Evolutionary conservation across 148 eudicot genomes (phyloP).

Genomic region (Selenicereus undatus): DNA sequence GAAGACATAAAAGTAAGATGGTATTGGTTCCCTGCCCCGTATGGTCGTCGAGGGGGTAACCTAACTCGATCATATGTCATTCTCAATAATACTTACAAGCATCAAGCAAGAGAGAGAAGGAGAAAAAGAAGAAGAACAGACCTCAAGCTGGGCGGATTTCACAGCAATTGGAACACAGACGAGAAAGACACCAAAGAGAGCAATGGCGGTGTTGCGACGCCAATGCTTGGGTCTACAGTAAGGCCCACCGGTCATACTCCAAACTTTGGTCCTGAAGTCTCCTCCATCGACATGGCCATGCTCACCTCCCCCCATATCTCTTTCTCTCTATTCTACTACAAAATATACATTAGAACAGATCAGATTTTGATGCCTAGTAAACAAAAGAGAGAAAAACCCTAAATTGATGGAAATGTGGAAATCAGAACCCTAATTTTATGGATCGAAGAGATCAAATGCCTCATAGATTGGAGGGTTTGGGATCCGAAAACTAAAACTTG

Average conservation of each 20-base stretch:
- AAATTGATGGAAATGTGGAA: slow-evolving; percentile 2
- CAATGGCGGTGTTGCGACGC: slow-evolving; percentile 92
- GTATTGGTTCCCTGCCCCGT: too few relatives aligned
- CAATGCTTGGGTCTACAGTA: slow-evolving; percentile 81
- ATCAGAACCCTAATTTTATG: slow-evolving; percentile 21
- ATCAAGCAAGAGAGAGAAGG: not conserved
- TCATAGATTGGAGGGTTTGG: not conserved
- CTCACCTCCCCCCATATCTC: slow-evolving; percentile 48
- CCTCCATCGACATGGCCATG: slow-evolving; percentile 54
- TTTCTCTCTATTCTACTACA: slow-evolving; percentile 4
- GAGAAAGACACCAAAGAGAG: slow-evolving; percentile 70
- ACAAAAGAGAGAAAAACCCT: slow-evolving; percentile 11
- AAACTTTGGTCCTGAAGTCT: slow-evolving; percentile 80
- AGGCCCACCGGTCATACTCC: slow-evolving; percentile 93
- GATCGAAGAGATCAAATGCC: not conserved
- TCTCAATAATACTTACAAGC: not conserved
- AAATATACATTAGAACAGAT: not conserved
- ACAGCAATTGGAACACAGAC: slow-evolving; percentile 85
- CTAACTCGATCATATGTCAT: not conserved
- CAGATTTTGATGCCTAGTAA: not conserved
- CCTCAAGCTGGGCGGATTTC: slow-evolving; percentile 92
- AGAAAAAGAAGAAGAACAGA: slow-evolving; percentile 11
- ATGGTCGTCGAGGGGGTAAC: not conserved
- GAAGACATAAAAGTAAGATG: too few relatives aligned
- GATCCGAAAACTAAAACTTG: not conserved